phyloP scores from a whole-genome alignment of 495 filamentous ascomycete genomes.

The Alectoria sarmentosa region DNA sequence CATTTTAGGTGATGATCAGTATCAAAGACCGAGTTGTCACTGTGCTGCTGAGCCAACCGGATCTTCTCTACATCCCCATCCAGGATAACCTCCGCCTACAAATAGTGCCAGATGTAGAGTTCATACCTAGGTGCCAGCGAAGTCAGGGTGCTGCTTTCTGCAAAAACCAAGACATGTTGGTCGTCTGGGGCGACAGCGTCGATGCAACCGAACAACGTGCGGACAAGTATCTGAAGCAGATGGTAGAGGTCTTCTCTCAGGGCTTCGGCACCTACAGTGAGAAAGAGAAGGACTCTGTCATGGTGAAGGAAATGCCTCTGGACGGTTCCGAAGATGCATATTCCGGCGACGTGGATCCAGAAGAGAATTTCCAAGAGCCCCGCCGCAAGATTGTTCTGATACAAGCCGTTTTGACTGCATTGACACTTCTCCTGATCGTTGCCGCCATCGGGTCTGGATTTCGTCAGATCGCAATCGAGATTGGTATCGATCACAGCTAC shows the following conservation, averaged over 20 bases:
- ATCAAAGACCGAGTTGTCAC: constrained; percentile 52
- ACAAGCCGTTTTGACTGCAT: constrained; percentile 42
- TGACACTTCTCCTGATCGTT: constrained; percentile 46
- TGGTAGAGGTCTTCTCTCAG: constrained; percentile 52
- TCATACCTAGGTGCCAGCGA: constrained; percentile 51
- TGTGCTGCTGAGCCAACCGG: constrained; percentile 41
- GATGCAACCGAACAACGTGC: constrained; percentile 45
- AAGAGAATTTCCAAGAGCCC: constrained; percentile 33
- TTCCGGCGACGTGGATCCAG: constrained; percentile 24
- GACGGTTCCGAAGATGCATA: constrained; percentile 27
- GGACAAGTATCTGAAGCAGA: constrained; percentile 40
- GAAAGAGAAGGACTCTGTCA: constrained; percentile 31
- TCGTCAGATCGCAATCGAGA: constrained; percentile 46
- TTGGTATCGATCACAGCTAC: constrained; percentile 42
- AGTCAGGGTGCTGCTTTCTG: constrained; percentile 66
- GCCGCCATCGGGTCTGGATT: constrained; percentile 50
- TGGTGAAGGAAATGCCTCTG: constrained; percentile 30
- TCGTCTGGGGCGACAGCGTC: constrained; percentile 64
- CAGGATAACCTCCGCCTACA: constrained; percentile 51
- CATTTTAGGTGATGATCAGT: constrained; percentile 48
- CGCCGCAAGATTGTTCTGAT: constrained; percentile 41
- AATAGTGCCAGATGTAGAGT: constrained; percentile 47
- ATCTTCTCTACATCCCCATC: constrained; percentile 47
- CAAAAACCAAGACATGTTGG: constrained; percentile 44
- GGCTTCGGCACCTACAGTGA: constrained; percentile 36